Evolutionary conservation across 2,329 filamentous ascomycete genomes (phyloP).

Genomic region (Aspergillus flavus): DNA sequence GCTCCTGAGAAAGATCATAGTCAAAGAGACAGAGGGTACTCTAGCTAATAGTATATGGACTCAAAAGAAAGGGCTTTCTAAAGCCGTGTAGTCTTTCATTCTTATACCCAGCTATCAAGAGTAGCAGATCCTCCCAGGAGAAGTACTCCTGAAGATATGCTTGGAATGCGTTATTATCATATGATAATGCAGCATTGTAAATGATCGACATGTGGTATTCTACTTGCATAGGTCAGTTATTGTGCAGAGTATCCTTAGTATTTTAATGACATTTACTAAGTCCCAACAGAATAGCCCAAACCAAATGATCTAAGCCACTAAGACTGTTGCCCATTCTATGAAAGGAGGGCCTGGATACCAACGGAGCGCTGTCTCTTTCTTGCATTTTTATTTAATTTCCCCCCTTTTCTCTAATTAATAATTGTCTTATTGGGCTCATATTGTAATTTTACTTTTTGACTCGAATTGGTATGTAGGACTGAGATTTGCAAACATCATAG

Average conservation of each 20-base stretch:
- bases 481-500: no score
- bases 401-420: no score
- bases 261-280: background rate
- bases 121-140: background rate
- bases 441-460: no score
- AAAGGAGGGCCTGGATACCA: background rate
- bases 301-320: background rate
- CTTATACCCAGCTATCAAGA: background rate
- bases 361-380: background rate
- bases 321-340: background rate
- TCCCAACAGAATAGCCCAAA: background rate
- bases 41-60: background rate
- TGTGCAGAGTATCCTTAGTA: background rate
- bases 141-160: background rate
- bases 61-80: background rate
- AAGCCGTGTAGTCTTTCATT: background rate
- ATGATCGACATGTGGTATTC: background rate
- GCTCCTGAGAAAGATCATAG: background rate
- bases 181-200: background rate
- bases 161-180: background rate
- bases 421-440: no score
- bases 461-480: no score
- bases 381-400: no score
- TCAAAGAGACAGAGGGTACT: background rate
- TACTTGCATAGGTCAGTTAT: background rate